Percentiles rank a stretch among this genome's conserved stretches.
phyloP scores from a whole-genome alignment of 768 basidiomycete species.

The Hirschioporus abietinus region DNA sequence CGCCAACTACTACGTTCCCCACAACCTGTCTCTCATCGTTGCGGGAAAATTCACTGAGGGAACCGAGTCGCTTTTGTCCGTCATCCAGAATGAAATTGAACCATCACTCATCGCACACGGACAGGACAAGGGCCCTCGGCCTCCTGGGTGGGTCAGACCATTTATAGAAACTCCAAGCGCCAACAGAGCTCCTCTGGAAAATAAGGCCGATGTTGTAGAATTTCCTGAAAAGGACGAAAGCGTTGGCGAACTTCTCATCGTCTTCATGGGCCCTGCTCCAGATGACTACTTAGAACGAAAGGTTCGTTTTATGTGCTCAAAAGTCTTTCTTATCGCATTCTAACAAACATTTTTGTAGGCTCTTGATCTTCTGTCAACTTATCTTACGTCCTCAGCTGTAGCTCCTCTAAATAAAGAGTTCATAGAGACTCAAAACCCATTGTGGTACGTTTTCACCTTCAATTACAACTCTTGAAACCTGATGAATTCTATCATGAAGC shows the following conservation, averaged over 20 bases:
- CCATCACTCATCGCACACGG: slow-evolving; percentile 73
- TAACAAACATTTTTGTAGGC: slow-evolving; percentile 41
- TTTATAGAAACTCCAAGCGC: slow-evolving; percentile 87
- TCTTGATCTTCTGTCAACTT: slow-evolving; percentile 78
- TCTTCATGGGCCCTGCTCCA: slow-evolving; percentile 72
- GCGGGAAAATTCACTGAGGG: slow-evolving; percentile 80
- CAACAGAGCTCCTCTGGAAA: slow-evolving; percentile 45
- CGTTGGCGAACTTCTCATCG: slow-evolving; percentile 78
- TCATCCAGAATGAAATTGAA: slow-evolving; percentile 80
- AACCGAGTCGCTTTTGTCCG: slow-evolving; percentile 68
- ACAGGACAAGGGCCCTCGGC: slow-evolving; percentile 63
- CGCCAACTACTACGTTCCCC: slow-evolving; percentile 83
- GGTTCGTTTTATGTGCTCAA: slow-evolving; percentile 29
- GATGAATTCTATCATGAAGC: slow-evolving; percentile 32
- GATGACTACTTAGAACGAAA: slow-evolving; percentile 68
- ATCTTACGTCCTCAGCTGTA: slow-evolving; percentile 80
- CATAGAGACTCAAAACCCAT: slow-evolving; percentile 84
- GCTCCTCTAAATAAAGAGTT: slow-evolving; percentile 88
- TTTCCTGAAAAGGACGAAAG: slow-evolving; percentile 98
- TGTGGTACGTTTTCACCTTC: slow-evolving; percentile 51
- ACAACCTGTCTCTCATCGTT: slow-evolving; percentile 87
- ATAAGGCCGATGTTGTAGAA: slow-evolving; percentile 64
- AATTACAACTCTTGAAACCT: neutral
- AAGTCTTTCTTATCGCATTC: slow-evolving; percentile 2
- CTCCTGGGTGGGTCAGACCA: slow-evolving; percentile 86